These are phyloP conservation scores for Arabis hirsuta DNA, from an alignment of 345 rosid genomes.

Conservation along the genomic window DNA sequence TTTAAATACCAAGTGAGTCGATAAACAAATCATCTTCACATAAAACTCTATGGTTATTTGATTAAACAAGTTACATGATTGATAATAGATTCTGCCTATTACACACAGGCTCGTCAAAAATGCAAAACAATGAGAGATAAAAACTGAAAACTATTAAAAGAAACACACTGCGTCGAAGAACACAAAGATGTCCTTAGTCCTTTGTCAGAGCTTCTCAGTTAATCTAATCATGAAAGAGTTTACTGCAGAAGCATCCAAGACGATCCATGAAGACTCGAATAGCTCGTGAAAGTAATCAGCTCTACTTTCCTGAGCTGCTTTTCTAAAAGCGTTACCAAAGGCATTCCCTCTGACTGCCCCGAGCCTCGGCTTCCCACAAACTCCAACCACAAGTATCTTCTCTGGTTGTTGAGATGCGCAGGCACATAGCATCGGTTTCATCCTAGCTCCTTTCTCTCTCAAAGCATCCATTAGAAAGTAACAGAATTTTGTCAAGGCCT, in stretches of 20 bases:
- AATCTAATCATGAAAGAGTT: conserved; percentile 87
- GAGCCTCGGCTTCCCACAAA: conserved; percentile 89
- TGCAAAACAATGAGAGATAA: conserved; percentile 23
- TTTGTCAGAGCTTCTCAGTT: conserved; percentile 77
- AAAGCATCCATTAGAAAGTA: conserved; percentile 97
- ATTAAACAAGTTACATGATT: conserved; percentile 32
- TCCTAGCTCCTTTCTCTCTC: conserved; percentile 88
- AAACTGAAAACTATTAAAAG: not conserved
- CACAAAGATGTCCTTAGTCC: not conserved
- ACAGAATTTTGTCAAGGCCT: conserved; percentile 92
- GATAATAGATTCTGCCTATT: conserved; percentile 34
- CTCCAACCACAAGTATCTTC: conserved; percentile 88
- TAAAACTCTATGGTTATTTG: conserved; percentile 31
- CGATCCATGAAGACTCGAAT: conserved; percentile 97
- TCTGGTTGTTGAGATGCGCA: conserved; percentile 67
- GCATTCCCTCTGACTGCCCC: conserved; percentile 94
- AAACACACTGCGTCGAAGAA: conserved; percentile 28
- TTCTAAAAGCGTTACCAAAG: conserved; percentile 84
- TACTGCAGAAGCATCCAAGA: conserved; percentile 71
- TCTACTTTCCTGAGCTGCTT: conserved; percentile 81
- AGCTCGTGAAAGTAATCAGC: conserved; percentile 92
- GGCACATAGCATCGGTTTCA: conserved; percentile 94
- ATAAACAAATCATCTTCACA: conserved; percentile 5
- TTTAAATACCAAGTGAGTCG: not conserved
- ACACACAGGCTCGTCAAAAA: conserved; percentile 33